A percentile compares a stretch with the other conserved stretches of the same genome.
Conservation (phyloP, 164 flowering plant genomes). For the Annona cherimola region DNA sequence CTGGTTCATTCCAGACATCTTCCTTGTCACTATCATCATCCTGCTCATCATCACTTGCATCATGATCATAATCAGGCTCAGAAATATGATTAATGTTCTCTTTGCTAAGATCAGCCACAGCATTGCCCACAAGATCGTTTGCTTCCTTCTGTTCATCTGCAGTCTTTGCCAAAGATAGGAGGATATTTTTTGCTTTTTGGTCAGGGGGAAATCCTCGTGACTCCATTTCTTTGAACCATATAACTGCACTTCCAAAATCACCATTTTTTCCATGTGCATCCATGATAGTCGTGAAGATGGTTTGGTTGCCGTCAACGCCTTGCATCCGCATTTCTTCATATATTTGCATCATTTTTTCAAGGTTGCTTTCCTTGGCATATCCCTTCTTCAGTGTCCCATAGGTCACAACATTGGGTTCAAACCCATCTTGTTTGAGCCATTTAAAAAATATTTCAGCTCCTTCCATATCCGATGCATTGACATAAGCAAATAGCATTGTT, state of each 20-base stretch:
- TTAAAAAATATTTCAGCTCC: slow-evolving; percentile 87
- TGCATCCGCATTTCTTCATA: slow-evolving; percentile 62
- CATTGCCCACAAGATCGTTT: slow-evolving; percentile 42
- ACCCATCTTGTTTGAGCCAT: slow-evolving; percentile 62
- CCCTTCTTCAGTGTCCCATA: slow-evolving; percentile 90
- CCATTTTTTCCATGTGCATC: slow-evolving; percentile 82
- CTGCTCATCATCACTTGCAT: slow-evolving; percentile 19
- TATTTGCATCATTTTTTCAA: slow-evolving; percentile 80
- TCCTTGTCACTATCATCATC: too few species aligned
- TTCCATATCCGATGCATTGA: slow-evolving; percentile 95
- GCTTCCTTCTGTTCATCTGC: slow-evolving; percentile 66
- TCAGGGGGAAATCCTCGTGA: slow-evolving; percentile 62
- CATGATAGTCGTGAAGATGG: slow-evolving; percentile 84
- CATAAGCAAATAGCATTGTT: slow-evolving; percentile 86
- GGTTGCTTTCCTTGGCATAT: slow-evolving; percentile 59
- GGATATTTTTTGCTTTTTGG: slow-evolving; percentile 85
- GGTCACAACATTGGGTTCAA: slow-evolving; percentile 67
- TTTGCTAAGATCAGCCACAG: slow-evolving; percentile 5
- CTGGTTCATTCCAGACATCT: too few species aligned
- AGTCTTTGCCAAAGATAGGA: slow-evolving; percentile 70
- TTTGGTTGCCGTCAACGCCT: slow-evolving; percentile 64
- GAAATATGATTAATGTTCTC: slow-evolving; percentile 9
- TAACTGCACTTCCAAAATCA: slow-evolving; percentile 72
- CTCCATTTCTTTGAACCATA: slow-evolving; percentile 89
- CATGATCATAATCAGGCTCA: slow-evolving; percentile 16